Evolutionary conservation across 352 stramenopile species (phyloP).

Genomic region (Globisporangium yorkense): DNA sequence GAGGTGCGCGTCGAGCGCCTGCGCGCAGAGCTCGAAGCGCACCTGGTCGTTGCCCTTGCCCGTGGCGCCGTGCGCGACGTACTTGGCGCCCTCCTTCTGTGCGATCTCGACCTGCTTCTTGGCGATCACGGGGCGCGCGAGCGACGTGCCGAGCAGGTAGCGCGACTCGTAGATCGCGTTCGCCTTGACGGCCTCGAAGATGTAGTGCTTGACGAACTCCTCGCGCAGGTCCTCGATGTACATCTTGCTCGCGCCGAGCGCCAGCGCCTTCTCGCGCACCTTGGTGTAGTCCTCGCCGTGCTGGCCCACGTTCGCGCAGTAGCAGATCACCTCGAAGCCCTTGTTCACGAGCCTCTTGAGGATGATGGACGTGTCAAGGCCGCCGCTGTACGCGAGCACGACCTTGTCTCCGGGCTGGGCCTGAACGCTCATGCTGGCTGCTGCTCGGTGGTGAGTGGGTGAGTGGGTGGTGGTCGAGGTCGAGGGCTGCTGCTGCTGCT

Average conservation of each 20-base stretch:
- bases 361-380: conserved; percentile 98
- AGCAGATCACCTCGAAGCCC: conserved; percentile 98
- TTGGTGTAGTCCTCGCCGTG: conserved; percentile 93
- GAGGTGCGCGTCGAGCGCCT: conserved; percentile 94
- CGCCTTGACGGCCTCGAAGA: conserved; percentile 92
- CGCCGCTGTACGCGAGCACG: conserved; percentile 95
- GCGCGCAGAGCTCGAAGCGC: conserved; percentile 97
- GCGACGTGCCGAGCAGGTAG: conserved; percentile 96
- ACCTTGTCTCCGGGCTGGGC: conserved; percentile 86
- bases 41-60: conserved; percentile 99
- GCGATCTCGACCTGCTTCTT: conserved; percentile 96
- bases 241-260: conserved; percentile 79
- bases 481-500: conserved; percentile 4
- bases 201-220: conserved; percentile 95
- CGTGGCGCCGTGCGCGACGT: conserved; percentile 96
- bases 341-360: conserved; percentile 98
- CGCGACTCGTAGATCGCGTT: conserved; percentile 98
- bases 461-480: conserved; percentile 1
- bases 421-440: conserved; percentile 55
- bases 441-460: neutral
- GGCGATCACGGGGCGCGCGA: conserved; percentile 97
- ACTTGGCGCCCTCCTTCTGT: conserved; percentile 86
- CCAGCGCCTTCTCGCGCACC: conserved; percentile 90
- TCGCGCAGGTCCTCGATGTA: conserved; percentile 96
- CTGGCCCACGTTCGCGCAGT: conserved; percentile 99